phyloP scores from a whole-genome alignment of 2,329 filamentous ascomycete species.

The Fusarium kyushuense region DNA sequence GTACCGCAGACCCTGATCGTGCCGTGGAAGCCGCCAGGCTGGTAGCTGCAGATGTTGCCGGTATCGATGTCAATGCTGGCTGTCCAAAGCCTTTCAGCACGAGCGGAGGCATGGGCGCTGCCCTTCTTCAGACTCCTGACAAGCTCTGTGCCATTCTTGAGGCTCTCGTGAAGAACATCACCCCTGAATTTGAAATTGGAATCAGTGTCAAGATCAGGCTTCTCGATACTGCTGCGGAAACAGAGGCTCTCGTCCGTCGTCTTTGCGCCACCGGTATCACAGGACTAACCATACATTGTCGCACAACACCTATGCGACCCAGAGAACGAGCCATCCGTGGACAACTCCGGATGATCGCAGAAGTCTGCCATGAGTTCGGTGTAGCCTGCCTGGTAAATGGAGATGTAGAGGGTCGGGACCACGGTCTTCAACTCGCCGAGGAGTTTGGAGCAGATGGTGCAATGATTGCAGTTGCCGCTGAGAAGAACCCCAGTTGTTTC shows the following conservation, averaged over 20 bases:
- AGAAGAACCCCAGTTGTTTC: constrained; percentile 93
- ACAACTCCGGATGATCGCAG: constrained; percentile 85
- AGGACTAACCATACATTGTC: constrained; percentile 92
- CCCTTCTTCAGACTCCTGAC: constrained; percentile 86
- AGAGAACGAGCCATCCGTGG: constrained; percentile 87
- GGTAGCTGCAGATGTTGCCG: constrained; percentile 87
- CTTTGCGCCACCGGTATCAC: constrained; percentile 91
- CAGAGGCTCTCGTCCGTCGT: constrained; percentile 79
- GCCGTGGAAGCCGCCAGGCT: constrained; percentile 87
- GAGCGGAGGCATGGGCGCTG: constrained; percentile 93
- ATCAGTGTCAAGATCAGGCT: constrained; percentile 98
- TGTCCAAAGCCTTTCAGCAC: constrained; percentile 98
- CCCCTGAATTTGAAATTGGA: constrained; percentile 83
- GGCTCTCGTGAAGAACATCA: constrained; percentile 82
- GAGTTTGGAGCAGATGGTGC: constrained; percentile 92
- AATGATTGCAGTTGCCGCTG: constrained; percentile 96
- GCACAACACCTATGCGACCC: constrained; percentile 95
- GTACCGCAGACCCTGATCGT: constrained; percentile 83
- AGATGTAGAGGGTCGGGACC: constrained; percentile 81
- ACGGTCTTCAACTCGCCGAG: constrained; percentile 76
- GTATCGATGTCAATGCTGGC: constrained; percentile 98
- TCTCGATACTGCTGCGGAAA: constrained; percentile 80
- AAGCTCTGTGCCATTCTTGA: constrained; percentile 85
- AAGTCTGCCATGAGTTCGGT: constrained; percentile 83
- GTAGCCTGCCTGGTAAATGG: constrained; percentile 97